Evolutionary conservation across 2,329 filamentous ascomycete species (phyloP), one percentile per base, ranked within the genome.

Genomic region (Aureobasidium pullulans): DNA sequence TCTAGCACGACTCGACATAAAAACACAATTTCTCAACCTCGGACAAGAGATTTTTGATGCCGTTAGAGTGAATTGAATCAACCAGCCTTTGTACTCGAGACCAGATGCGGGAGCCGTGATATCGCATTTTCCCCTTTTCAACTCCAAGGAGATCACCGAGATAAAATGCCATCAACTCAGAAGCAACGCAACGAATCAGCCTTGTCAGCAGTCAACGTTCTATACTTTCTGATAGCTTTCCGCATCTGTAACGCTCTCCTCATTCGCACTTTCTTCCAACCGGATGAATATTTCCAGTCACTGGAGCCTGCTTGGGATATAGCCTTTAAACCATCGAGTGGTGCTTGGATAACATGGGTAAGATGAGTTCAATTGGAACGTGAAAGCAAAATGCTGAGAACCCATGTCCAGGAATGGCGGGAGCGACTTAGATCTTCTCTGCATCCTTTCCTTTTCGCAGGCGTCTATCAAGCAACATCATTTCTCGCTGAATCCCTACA

Each of bases 331-430:
- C 69, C 77, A 2, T 71, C 80, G 13, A 88, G 86, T 72, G 88
- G 89, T 63, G 90, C 93, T 31, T 99, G 93, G 90, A 81, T 96
- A 68, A 99, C 94, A 63, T 99, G 94, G 94, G 93, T 96, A 79
- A 68, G 63, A 57, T 23, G 6, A 42, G n/a, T 40, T 9, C 1
- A 5, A 8, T 11, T 32, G 39, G 10, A 5, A 32, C 3, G n/a
- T n/a, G n/a, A n/a, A n/a, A 52, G 2, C 1, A 34, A 16, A 19
- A 5, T 15, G n/a, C 39, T 31, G 37, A 40, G 2, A 15, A 1
- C 39, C 10, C 29, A 16, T 3, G 23, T 2, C 8, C 69, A 96
- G 93, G 94, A 99, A 86, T 99, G 94, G 94, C 82, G 84, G 68
- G 79, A 92, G 68, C 87, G 89, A 65, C 81, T 99, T 64, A 86